A percentile compares a stretch with the other conserved stretches of the same genome.
Evolutionary conservation across 192 early-diverging fungal genomes (phyloP).

Genomic region (Entrophospora sp.): DNA sequence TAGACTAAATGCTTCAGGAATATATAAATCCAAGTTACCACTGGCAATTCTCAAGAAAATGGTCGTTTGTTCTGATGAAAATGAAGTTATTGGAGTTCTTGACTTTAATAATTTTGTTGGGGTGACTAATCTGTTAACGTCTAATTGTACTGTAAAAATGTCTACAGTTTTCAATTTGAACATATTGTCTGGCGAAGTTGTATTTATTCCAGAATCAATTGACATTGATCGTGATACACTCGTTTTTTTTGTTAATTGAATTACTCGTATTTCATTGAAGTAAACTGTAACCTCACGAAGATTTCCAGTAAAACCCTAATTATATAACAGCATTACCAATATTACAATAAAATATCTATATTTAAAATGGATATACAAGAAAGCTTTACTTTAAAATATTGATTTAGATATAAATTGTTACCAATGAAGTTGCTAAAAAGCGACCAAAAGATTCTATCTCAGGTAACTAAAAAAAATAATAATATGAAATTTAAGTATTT

Average conservation of each 20-base stretch:
- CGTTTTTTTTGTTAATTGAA: slow-evolving; percentile 57
- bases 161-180: slow-evolving; percentile 57
- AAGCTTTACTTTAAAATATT: neutral
- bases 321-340: slow-evolving; percentile 19
- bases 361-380: neutral
- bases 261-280: slow-evolving; percentile 49
- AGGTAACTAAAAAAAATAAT: slow-evolving; percentile 26
- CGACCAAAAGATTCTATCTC: slow-evolving; percentile 51
- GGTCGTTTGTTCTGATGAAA: slow-evolving; percentile 32
- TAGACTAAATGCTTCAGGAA: slow-evolving; percentile 44
- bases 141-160: slow-evolving; percentile 47
- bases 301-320: slow-evolving; percentile 69
- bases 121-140: slow-evolving; percentile 35
- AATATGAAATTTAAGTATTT: no score
- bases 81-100: neutral
- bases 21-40: slow-evolving; percentile 48
- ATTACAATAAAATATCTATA: neutral
- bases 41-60: slow-evolving; percentile 65
- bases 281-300: slow-evolving; percentile 57
- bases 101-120: slow-evolving; percentile 23
- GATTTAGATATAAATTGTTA: slow-evolving; percentile 3
- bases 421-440: slow-evolving; percentile 57
- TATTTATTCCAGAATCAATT: slow-evolving; percentile 36
- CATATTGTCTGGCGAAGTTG: slow-evolving; percentile 58
- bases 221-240: slow-evolving; percentile 52